Base-by-base conservation (phyloP, 2,329 filamentous ascomycete genomes). In the Neopestalotiopsis clavispora region DNA sequence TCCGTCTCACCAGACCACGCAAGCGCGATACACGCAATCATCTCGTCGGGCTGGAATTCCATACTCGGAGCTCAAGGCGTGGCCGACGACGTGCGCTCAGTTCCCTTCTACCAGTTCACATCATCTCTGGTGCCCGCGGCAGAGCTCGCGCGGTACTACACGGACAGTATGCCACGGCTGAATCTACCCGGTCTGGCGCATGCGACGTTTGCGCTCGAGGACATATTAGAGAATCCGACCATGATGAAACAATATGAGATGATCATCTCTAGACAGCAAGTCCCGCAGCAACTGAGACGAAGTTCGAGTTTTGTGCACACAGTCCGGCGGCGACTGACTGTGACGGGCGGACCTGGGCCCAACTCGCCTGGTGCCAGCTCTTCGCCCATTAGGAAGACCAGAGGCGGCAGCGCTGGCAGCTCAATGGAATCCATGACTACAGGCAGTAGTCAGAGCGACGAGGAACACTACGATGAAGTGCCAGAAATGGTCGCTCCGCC, bases 61-160 rank as follows among this genome's bases (percentile, higher is more conserved):
- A 76, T 84, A 3, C 78, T 88, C 5, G 80, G 83, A 34, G 71
- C 76, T 0, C 73, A 83, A 2, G 79, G 79, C 9, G 78, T 85
- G 0, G 78, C 84, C 0, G 78, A 82, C n/a, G 75, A 84, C 58
- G 76, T 85, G 4, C 81, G 83, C 42, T 80, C 81, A 1, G 81
- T 84, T 0, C 81, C 84, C 0, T 88, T 88, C 74, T 87, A 84
- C 73, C 82, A 86, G 61, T 80, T 87, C 13, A 85, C 84, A 77
- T 83, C 83, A 7, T 84, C 84, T 1, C 77, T 87, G 28, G 78
- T 88, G 57, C 81, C 86, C 0, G 86, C 86, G 0, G 78, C 83
- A 6, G 78, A 84, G 70, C 79, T 88, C 38, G 82, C 85, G 2
- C 75, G 80, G 4, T 80, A 80, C 65, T 80, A 87, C 62, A 86